A percentile compares a stretch with the other conserved stretches of the same genome.
Evolutionary conservation across 2,329 filamentous ascomycete genomes (phyloP).

Genomic region (Colletotrichum agaves): DNA sequence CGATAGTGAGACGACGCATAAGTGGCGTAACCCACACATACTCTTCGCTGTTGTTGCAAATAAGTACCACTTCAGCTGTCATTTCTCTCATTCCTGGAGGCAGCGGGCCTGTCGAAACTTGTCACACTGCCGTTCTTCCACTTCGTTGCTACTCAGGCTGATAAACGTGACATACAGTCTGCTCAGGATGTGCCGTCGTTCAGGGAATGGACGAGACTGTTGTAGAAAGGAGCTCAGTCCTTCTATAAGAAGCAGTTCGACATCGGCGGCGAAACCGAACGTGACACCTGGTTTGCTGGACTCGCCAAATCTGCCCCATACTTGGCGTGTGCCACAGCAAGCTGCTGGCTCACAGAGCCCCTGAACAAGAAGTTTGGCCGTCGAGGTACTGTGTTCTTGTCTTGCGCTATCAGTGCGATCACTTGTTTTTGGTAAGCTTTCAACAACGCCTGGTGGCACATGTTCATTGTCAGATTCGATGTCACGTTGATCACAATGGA

Average conservation of each 20-base stretch:
- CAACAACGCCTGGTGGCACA: constrained; percentile 65
- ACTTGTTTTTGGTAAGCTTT: constrained; percentile 64
- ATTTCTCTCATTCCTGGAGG: no score
- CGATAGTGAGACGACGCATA: constrained; percentile 69
- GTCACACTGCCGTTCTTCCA: not conserved
- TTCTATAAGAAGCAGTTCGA: constrained; percentile 60
- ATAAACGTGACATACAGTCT: constrained; percentile 50
- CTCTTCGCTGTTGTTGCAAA: constrained; percentile 73
- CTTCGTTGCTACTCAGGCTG: not conserved
- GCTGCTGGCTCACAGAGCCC: constrained; percentile 79
- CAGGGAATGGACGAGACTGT: constrained; percentile 76
- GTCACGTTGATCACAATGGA: no score
- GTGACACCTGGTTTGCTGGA: constrained; percentile 68
- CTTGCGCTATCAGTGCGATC: constrained; percentile 69
- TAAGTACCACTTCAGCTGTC: constrained; percentile 44
- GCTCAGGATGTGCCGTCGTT: constrained; percentile 75
- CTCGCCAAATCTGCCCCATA: constrained; percentile 68
- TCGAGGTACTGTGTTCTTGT: constrained; percentile 76
- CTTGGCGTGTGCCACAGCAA: constrained; percentile 73
- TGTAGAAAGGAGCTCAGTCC: constrained; percentile 70
- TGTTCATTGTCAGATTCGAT: constrained; percentile 76
- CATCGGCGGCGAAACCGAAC: constrained; percentile 62
- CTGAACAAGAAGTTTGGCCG: constrained; percentile 77
- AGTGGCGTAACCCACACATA: constrained; percentile 74
- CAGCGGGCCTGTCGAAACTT: no score